phyloP scores from a whole-genome alignment of 2,329 filamentous ascomycete species.

The Pseudocercospora musae region DNA sequence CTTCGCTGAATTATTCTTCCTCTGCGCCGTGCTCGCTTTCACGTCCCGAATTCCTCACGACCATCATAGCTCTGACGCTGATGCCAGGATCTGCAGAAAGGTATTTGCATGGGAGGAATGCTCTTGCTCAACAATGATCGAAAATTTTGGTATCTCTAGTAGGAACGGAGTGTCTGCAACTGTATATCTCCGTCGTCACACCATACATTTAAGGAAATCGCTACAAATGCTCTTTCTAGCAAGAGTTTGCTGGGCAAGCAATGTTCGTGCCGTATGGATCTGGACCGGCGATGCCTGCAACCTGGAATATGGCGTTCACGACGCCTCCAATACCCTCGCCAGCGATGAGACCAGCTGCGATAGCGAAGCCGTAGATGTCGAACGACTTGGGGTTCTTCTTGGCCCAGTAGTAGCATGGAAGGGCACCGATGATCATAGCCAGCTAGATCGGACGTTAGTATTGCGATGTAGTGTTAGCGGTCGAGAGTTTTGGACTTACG shows the following conservation, averaged over 20 bases:
- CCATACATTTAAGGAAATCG: not conserved
- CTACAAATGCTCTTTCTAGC: slow-evolving; percentile 22
- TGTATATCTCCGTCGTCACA: not conserved
- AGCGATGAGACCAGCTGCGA: slow-evolving; percentile 60
- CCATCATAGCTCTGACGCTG: too few relatives aligned
- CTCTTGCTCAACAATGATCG: not conserved
- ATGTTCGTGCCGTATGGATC: slow-evolving; percentile 41
- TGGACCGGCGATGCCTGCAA: slow-evolving; percentile 43
- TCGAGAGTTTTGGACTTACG: not conserved
- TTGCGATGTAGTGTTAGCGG: not conserved
- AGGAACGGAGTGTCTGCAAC: not conserved
- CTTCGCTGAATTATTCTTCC: too few relatives aligned
- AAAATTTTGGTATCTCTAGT: not conserved
- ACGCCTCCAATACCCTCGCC: slow-evolving; percentile 63
- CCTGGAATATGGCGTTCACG: slow-evolving; percentile 55
- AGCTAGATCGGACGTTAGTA: slow-evolving; percentile 31
- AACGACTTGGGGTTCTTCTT: slow-evolving; percentile 53
- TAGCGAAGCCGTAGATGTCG: slow-evolving; percentile 57
- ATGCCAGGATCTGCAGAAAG: too few relatives aligned
- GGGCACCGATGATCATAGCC: slow-evolving; percentile 57
- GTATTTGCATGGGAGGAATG: too few relatives aligned
- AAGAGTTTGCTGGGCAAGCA: slow-evolving; percentile 41
- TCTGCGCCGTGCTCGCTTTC: too few relatives aligned
- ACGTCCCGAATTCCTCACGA: too few relatives aligned
- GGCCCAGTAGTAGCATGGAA: slow-evolving; percentile 53